Evolutionary conservation across 192 early-diverging fungal genomes (phyloP).

Genomic region (Backusella tarrabulga): DNA sequence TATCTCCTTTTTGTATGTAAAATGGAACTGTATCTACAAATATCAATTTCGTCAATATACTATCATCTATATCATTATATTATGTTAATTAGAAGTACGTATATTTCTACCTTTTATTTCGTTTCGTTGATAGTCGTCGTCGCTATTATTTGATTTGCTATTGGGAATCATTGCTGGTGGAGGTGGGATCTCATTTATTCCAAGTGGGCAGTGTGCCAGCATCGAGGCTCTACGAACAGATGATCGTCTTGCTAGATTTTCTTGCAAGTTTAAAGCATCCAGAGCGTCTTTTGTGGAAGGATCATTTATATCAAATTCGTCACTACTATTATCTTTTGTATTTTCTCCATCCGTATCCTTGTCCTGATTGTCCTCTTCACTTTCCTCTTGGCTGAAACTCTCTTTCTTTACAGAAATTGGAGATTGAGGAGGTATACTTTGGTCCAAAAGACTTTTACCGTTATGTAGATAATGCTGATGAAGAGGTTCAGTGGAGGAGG

Average conservation of each 20-base stretch:
- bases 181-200: neutral
- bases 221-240: slow-evolving; percentile 23
- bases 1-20: slow-evolving; percentile 58
- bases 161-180: neutral
- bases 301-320: slow-evolving; percentile 26
- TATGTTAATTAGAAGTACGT: neutral
- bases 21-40: slow-evolving; percentile 20
- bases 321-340: neutral
- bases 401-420: neutral
- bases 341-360: neutral
- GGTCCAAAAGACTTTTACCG: neutral
- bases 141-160: neutral
- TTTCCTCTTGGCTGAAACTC: neutral
- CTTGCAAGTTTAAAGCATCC: slow-evolving; percentile 22
- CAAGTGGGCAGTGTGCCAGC: neutral
- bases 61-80: neutral
- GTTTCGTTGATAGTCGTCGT: neutral
- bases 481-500: neutral
- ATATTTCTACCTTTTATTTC: neutral
- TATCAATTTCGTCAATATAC: neutral
- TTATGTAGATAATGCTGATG: neutral
- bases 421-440: neutral
- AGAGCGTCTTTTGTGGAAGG: slow-evolving; percentile 26
- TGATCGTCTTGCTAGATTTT: slow-evolving; percentile 26
- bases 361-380: neutral